phyloP scores from a whole-genome alignment of 2,329 filamentous ascomycete species.

The Madurella mycetomatis region DNA sequence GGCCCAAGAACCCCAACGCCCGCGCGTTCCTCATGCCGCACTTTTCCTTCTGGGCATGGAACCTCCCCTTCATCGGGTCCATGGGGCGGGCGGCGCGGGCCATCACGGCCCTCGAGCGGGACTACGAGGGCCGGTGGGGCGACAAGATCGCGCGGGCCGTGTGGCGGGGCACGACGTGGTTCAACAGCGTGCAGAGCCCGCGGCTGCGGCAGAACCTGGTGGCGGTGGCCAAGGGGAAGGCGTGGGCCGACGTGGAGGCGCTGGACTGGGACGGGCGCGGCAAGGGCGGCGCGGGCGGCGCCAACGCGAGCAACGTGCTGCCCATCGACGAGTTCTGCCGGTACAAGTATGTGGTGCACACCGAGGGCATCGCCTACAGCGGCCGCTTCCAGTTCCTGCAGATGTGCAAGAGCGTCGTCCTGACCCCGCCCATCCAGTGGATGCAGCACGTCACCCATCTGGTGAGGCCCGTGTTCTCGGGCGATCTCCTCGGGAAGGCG shows the following conservation, averaged over 20 bases:
- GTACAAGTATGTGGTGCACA: conserved; percentile 49
- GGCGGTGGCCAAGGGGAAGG: conserved; percentile 29
- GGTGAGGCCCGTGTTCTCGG: conserved; percentile 41
- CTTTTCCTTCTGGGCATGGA: conserved; percentile 54
- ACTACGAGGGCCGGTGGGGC: conserved; percentile 9
- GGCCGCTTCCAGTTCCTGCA: conserved; percentile 49
- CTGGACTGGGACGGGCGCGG: conserved; percentile 32
- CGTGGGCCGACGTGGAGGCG: conserved; percentile 47
- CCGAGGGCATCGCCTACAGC: conserved; percentile 51
- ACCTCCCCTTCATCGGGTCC: conserved; percentile 45
- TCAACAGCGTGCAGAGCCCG: conserved; percentile 42
- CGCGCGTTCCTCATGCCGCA: conserved; percentile 51
- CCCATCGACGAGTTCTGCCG: conserved; percentile 48
- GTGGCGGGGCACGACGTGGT: conserved; percentile 50
- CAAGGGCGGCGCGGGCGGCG: no score
- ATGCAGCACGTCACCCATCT: conserved; percentile 49
- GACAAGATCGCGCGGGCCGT: conserved; percentile 42
- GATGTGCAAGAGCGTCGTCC: conserved; percentile 44
- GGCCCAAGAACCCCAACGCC: conserved; percentile 20
- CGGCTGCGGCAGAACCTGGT: conserved; percentile 41
- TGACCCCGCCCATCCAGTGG: conserved; percentile 46
- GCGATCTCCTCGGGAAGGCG: conserved; percentile 23
- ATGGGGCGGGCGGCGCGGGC: conserved; percentile 36
- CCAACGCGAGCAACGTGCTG: conserved; percentile 42
- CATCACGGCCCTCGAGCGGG: conserved; percentile 36